Conservation (phyloP, 345 rosid species). For the Aquilaria sinensis region DNA sequence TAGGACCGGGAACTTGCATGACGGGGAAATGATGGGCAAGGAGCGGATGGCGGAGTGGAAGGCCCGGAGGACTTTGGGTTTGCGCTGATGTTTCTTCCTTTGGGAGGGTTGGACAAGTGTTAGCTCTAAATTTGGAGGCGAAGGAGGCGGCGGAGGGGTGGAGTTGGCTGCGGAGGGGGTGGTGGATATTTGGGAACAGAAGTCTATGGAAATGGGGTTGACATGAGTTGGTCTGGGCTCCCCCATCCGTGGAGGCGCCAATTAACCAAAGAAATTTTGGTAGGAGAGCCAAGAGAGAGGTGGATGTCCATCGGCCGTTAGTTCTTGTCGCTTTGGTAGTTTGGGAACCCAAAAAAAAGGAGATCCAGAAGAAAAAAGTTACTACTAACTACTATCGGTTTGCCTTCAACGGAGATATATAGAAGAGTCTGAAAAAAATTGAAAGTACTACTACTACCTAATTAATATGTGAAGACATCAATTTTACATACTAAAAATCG, state of each 20-base stretch:
- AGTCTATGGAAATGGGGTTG: conserved; percentile 20
- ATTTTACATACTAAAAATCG: too few relatives aligned
- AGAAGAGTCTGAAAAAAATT: too few relatives aligned
- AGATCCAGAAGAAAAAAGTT: too few relatives aligned
- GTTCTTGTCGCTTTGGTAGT: too few relatives aligned
- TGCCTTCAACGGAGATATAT: too few relatives aligned
- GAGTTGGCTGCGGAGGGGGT: conserved; percentile 4
- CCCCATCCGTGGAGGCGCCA: conserved; percentile 44
- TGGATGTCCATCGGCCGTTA: too few relatives aligned
- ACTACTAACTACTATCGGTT: too few relatives aligned
- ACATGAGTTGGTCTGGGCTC: conserved; percentile 35
- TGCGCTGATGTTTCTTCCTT: conserved; percentile 19
- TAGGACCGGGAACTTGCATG: conserved; percentile 49
- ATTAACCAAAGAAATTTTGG: conserved; percentile 10
- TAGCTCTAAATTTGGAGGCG: conserved; percentile 24
- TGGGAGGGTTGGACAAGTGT: conserved; percentile 69
- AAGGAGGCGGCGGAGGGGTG: conserved; percentile 17
- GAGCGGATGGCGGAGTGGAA: conserved; percentile 75
- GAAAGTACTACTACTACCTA: too few relatives aligned
- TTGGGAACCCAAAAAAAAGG: too few relatives aligned
- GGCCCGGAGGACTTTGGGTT: conserved; percentile 44
- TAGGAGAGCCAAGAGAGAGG: conserved; percentile 17
- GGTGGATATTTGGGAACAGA: conserved; percentile 6
- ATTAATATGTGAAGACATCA: too few relatives aligned
- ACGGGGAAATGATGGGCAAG: conserved; percentile 62